Conservation (phyloP, 345 rosid genomes). For the Turritis glabra region DNA sequence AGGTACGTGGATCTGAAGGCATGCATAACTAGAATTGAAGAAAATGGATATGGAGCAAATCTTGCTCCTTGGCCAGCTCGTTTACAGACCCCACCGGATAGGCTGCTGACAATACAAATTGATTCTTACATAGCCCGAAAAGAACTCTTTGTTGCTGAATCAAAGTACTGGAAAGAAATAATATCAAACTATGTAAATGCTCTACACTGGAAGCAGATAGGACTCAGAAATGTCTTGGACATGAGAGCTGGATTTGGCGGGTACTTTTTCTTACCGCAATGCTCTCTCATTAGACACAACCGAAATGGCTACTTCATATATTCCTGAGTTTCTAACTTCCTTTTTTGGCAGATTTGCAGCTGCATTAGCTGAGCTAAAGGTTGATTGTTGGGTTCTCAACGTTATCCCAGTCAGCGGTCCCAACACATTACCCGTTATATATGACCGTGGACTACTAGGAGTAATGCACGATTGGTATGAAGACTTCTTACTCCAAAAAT, state of each 20-base stretch:
- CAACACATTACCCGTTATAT: slow-evolving; percentile 91
- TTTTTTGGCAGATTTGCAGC: slow-evolving; percentile 77
- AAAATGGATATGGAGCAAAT: slow-evolving; percentile 83
- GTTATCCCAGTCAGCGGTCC: slow-evolving; percentile 91
- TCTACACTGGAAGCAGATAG: slow-evolving; percentile 79
- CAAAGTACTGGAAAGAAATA: slow-evolving; percentile 86
- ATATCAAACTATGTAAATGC: slow-evolving; percentile 70
- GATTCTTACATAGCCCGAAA: slow-evolving; percentile 89
- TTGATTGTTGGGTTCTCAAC: slow-evolving; percentile 90
- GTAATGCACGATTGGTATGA: slow-evolving; percentile 95
- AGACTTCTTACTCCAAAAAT: slow-evolving; percentile 1
- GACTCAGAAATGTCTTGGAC: slow-evolving; percentile 94
- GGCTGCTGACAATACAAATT: slow-evolving; percentile 80
- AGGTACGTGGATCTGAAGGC: slow-evolving; percentile 90
- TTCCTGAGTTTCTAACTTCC: slow-evolving; percentile 29
- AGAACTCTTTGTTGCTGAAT: slow-evolving; percentile 86
- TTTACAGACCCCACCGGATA: slow-evolving; percentile 77
- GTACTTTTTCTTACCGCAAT: slow-evolving; percentile 41
- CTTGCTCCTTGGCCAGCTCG: slow-evolving; percentile 82
- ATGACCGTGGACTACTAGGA: slow-evolving; percentile 94
- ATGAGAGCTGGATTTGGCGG: slow-evolving; percentile 99
- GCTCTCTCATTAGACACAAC: neutral
- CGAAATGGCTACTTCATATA: neutral
- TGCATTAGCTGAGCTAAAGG: slow-evolving; percentile 63
- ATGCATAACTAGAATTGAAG: slow-evolving; percentile 80